Percentiles rank a stretch among this genome's conserved stretches.
phyloP scores from a whole-genome alignment of 2,329 filamentous ascomycete genomes.

The Alternaria gansuensis region DNA sequence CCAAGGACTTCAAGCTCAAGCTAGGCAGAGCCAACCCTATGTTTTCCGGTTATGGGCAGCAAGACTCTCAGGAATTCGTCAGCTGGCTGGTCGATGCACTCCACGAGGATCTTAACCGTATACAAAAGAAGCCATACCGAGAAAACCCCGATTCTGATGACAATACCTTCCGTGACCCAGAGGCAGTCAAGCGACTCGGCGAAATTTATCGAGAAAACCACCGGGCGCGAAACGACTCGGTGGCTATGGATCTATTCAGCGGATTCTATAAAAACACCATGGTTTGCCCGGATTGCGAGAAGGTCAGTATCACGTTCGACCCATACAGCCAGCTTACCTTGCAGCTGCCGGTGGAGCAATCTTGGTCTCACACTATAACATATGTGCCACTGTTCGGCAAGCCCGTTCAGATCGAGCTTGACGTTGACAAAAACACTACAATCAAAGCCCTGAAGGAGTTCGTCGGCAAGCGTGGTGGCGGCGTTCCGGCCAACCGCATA shows the following conservation, averaged over 20 bases:
- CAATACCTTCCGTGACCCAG: conserved; percentile 85
- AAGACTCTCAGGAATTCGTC: conserved; percentile 96
- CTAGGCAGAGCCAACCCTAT: conserved; percentile 83
- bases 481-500: conserved; percentile 67
- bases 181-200: conserved; percentile 83
- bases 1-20: conserved; percentile 80
- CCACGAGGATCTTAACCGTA: conserved; percentile 92
- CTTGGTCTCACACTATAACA: conserved; percentile 77
- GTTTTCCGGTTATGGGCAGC: conserved; percentile 94
- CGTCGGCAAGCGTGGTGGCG: conserved; percentile 63
- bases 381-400: conserved; percentile 79
- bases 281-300: conserved; percentile 87
- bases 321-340: conserved; percentile 95
- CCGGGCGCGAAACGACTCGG: conserved; percentile 89
- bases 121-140: conserved; percentile 95
- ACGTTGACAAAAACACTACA: conserved; percentile 78
- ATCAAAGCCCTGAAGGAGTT: conserved; percentile 73
- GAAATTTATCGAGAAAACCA: conserved; percentile 92
- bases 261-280: conserved; percentile 97
- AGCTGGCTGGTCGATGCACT: conserved; percentile 93
- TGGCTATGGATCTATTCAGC: conserved; percentile 94
- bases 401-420: conserved; percentile 77
- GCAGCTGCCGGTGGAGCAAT: conserved; percentile 84
- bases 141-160: conserved; percentile 98
- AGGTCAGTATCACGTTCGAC: conserved; percentile 98